Evolutionary conservation across 1,284 basidiomycete genomes (phyloP), one percentile per base, ranked within the genome.

Genomic region (Porodaedalea pini): DNA sequence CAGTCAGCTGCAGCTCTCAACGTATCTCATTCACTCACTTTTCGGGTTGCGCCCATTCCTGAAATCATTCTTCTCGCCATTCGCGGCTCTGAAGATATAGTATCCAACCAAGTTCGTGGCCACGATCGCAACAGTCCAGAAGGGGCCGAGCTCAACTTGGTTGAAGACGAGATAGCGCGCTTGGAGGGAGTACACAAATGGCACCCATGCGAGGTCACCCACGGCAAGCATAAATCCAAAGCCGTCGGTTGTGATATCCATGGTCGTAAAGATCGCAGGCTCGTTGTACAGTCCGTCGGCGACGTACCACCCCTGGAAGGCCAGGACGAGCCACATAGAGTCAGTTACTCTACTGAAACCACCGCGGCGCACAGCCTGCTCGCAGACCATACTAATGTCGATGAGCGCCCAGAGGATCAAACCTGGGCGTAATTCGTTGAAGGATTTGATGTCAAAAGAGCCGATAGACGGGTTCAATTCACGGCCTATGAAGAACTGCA

Each of bases 161-260:
- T 82, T 80, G 78, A 94, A 96, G 31, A 88, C 95, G 58, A 99
- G 85, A 74, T 91, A 99, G 55, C 94, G 88, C 1, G 95, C 92
- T 75, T 99, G 95, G 4, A 98, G 82, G 21, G 86, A 87, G 74
- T 98, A 99, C 13, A 86, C 86, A 73, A 98, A 98, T 4, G 97
- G 97, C 7, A 99, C 91, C 91, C 94, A 98, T 17, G 86, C 77
- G 23, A 98, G 82, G 71, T 99, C 94, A 47, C 96, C 97, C 50
- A 97, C 85, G 2, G 92, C 77, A 31, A 99, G 86, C 97, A 99
- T 99, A 80, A 96, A 98, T 5, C 97, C 97, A 66, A 99, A 98
- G 3, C 96, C 96, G 66, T 99, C 97, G 27, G 92, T 93, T 6
- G 89, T 96, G 68, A 99, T 97, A 70, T 99, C 96, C 94, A 99